Base-by-base conservation (phyloP, 2,329 filamentous ascomycete species). In the Fusarium proliferatum region DNA sequence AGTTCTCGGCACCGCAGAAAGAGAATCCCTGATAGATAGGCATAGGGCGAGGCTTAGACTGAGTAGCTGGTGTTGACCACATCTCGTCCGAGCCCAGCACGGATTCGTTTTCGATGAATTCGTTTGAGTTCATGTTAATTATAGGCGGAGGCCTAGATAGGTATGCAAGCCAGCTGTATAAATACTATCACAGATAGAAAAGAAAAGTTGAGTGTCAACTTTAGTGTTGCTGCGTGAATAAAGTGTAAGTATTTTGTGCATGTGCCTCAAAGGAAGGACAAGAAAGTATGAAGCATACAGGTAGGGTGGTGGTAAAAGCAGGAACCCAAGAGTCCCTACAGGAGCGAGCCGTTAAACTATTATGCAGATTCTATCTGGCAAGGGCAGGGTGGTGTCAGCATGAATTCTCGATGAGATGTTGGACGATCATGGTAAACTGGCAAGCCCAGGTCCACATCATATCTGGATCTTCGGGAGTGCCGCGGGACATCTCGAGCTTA, bases 1-100 rank as follows among this genome's bases (percentile, higher is more conserved):
- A 89, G 49, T 88, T 85, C 69, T 89, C 88, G 41, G 84, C 84
- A 70, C 88, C 82, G 76, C 86, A 89, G 80, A 88, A 91, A 23
- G 88, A 88, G 77, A 91, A 90, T 58, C 86, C 88, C 77, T 90
- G 89, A 74, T 91, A 88, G 64, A 90, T 90, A 43, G 88, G 89
- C 48, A 87, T 87, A 61, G 89, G 88, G 43, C 88, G 85, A 52
- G 86, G 87, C 70, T 87, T 84, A 66, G 85, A 81, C 61, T 88
- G 86, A 45, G 88, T 83, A 17, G 84, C 85, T 13, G 89, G 87
- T 56, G 88, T 88, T 64, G 88, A 87, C 88, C 88, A 91, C 74
- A 87, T 81, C 39, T 84, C 85, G 42, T 85, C 81, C 33, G 85
- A 81, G 63, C 82, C 80, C 61, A 82, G 80, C 78, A 87, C 82